Evolutionary conservation across 306 rosid genomes (phyloP), one percentile per base, ranked within the genome.

Genomic region (Acacia acuminata): DNA sequence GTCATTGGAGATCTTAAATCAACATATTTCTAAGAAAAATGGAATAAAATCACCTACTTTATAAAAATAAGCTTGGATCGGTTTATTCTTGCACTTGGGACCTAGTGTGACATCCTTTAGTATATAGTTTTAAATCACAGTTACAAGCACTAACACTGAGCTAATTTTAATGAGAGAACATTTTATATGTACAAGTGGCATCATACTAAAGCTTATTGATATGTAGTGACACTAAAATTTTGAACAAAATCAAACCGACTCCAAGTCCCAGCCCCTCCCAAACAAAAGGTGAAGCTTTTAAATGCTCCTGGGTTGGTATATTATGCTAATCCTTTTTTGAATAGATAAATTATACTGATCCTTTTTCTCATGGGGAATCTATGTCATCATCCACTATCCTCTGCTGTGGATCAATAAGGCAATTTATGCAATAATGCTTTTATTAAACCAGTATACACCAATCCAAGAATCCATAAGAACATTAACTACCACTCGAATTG

Each of bases 371-470:
- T n/a, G 17, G 25, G 19, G 13, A 67, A 36, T 9, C 25, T 30
- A 4, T 58, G 17, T 24, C 34, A 60, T 66, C 45, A 34, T 67
- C 47, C 72, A 36, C 25, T 22, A 43, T 70, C 34, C 13, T 20
- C 47, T 71, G 68, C 55, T 73, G 60, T 58, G 72, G 76, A 42
- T 83, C 68, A 77, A 77, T 16, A 55, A 24, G 53, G 68, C 65
- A 74, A 77, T 74, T 51, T 76, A 81, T 56, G 55, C 74, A 60
- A 70, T 20, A 71, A 71, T 63, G 38, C 36, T 44, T 76, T 84
- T 81, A 84, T 87, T 84, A 65, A 64, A 78, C 64, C 70, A 60
- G 34, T 16, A 50, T 47, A 84, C 25, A 53, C 71, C 44, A 84
- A 78, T 75, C 82, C 80, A 13, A 64, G 71, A 53, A 81, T 69